Evolutionary conservation across 257 asterid genomes (phyloP), one percentile per base, ranked within the genome.

Genomic region (Solanum corneliomulleri): DNA sequence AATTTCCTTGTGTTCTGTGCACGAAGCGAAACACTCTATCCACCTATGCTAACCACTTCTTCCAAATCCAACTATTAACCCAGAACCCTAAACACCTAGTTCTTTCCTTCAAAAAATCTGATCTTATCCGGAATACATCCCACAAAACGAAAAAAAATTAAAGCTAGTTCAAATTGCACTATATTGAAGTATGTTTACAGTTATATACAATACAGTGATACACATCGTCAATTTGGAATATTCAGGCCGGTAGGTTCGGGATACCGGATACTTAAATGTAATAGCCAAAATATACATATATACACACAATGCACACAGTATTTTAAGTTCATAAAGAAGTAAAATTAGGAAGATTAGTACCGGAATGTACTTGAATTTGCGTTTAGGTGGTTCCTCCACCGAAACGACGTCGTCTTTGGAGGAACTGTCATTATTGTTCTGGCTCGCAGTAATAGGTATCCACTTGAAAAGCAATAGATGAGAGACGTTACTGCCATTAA

Each of bases 331-430:
- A 16, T 52, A 52, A 16, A 52, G 62, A 78, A 78, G 84, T 15
- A 78, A 27, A 45, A 89, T 86, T 76, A 80, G 84, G 49, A 49
- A 71, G 86, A 60, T 71, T 69, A 91, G 41, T 93, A 96, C 99
- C 98, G 99, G 99, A 88, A 96, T 94, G 89, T 93, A 95, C 93
- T 93, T 96, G 87, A 96, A 93, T 91, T 92, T 93, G 25, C 90
- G 95, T 90, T 88, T 94, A 11, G 93, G 98, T n/a, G 93, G 92
- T 91, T 93, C 96, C 89, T 96, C 98, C 9, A 31, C 89, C 9
- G 89, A 91, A 20, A 52, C 88, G 85, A 23, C 90, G 62, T 89
- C 96, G 52, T 91, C 93, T 77, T 89, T 89, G 37, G 20, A 78
- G 1, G 93, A 91, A 56, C 31, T 70, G 47, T 90, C 91, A 21